phyloP scores from a whole-genome alignment of 78 protist genomes.

The Dictyostelium brefeldianum region DNA sequence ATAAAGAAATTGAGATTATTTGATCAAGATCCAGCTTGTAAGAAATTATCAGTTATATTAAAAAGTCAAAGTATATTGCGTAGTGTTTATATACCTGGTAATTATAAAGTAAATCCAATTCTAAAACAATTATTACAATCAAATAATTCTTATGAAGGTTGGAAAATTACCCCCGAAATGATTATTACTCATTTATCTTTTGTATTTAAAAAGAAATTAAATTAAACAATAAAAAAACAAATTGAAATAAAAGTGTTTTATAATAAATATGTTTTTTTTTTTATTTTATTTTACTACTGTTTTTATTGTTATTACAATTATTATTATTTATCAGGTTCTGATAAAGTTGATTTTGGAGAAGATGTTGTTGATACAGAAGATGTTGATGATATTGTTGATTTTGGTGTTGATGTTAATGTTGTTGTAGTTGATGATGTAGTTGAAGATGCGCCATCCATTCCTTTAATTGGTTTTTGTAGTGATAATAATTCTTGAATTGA shows the following conservation, averaged over 20 bases:
- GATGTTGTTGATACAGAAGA: background rate
- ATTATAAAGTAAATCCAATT: background rate
- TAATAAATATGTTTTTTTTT: background rate
- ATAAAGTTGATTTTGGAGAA: too few relatives aligned
- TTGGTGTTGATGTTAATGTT: background rate
- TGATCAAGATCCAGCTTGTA: background rate
- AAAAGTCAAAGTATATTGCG: too few relatives aligned
- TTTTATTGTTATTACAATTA: background rate
- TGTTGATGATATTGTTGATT: background rate
- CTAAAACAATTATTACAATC: background rate
- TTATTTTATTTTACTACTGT: background rate
- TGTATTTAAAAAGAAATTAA: slow-evolving; percentile 11
- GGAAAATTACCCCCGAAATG: background rate
- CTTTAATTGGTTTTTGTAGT: slow-evolving; percentile 25
- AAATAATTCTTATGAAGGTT: slow-evolving; percentile 9
- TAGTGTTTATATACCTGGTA: background rate
- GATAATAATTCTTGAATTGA: slow-evolving; percentile 50
- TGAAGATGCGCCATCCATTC: slow-evolving; percentile 1
- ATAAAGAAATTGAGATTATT: background rate
- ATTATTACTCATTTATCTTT: background rate
- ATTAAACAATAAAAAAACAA: background rate
- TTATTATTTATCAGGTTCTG: too few relatives aligned
- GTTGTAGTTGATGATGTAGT: background rate
- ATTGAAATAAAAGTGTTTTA: too few relatives aligned
- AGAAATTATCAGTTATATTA: too few relatives aligned